phyloP scores from a whole-genome alignment of 2,329 filamentous ascomycete species.

The Alternaria ethzedia region DNA sequence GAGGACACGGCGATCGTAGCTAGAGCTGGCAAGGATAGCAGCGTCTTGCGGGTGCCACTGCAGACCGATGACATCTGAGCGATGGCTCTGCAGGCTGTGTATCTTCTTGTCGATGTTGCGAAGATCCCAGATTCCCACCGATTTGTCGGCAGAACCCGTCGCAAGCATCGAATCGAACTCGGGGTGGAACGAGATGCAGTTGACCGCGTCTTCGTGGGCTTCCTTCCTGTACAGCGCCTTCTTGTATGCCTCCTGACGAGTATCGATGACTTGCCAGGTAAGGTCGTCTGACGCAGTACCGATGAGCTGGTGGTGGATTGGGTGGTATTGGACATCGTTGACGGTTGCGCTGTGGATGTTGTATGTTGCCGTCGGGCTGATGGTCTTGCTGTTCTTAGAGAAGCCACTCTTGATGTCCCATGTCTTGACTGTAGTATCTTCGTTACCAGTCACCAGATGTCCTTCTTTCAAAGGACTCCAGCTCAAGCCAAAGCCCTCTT shows the following conservation, averaged over 20 bases:
- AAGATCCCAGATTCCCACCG: slow-evolving; percentile 93
- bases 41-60: slow-evolving; percentile 94
- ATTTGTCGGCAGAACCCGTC: slow-evolving; percentile 94
- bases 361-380: slow-evolving; percentile 77
- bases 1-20: slow-evolving; percentile 90
- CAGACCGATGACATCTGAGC: slow-evolving; percentile 86
- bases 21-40: slow-evolving; percentile 85
- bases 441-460: slow-evolving; percentile 85
- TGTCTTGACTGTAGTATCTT: slow-evolving; percentile 88
- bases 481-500: slow-evolving; percentile 88
- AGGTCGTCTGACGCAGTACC: slow-evolving; percentile 95
- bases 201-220: slow-evolving; percentile 91
- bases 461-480: slow-evolving; percentile 90
- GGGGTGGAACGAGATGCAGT: slow-evolving; percentile 94
- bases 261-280: slow-evolving; percentile 89
- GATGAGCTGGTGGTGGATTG: slow-evolving; percentile 78
- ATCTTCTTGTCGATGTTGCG: slow-evolving; percentile 89
- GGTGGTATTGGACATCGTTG: slow-evolving; percentile 97
- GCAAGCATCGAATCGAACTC: slow-evolving; percentile 88
- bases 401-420: slow-evolving; percentile 85
- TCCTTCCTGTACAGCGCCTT: slow-evolving; percentile 72
- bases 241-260: slow-evolving; percentile 71
- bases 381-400: slow-evolving; percentile 69
- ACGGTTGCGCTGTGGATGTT: slow-evolving; percentile 89
- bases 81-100: slow-evolving; percentile 87